These are phyloP conservation scores for Karstenula rhodostoma DNA, from an alignment of 2,329 filamentous ascomycete species.

Conservation along the genomic window DNA sequence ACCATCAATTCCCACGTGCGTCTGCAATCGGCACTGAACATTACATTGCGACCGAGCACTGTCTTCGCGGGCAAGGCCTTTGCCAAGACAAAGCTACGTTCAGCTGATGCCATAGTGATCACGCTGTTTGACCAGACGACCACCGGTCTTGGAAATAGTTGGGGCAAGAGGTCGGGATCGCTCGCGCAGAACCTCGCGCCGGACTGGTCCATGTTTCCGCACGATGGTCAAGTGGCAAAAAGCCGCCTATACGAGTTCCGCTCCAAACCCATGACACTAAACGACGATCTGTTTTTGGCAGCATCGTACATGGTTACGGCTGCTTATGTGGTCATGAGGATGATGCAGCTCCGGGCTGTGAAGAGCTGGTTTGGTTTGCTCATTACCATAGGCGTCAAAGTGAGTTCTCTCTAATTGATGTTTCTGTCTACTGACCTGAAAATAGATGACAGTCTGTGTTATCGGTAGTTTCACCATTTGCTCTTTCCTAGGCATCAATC, in stretches of 20 bases:
- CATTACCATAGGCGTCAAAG: conserved; percentile 72
- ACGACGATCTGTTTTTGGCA: conserved; percentile 70
- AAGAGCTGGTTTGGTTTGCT: conserved; percentile 79
- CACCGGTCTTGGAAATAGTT: conserved; percentile 69
- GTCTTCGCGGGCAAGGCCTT: conserved; percentile 85
- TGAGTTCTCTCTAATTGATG: conserved; percentile 30
- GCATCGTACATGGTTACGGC: conserved; percentile 71
- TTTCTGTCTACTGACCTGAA: conserved; percentile 19
- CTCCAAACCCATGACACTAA: conserved; percentile 74
- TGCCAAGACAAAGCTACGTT: conserved; percentile 70
- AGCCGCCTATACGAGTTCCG: conserved; percentile 80
- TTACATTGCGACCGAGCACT: conserved; percentile 78
- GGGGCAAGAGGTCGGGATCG: conserved; percentile 67
- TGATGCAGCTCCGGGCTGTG: conserved; percentile 75
- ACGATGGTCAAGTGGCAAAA: conserved; percentile 61
- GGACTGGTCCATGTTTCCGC: conserved; percentile 72
- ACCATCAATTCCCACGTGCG: conserved; percentile 74
- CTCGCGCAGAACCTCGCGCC: conserved; percentile 60
- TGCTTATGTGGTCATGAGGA: conserved; percentile 70
- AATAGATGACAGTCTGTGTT: conserved; percentile 70
- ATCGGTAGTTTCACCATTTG: conserved; percentile 83
- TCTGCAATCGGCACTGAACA: conserved; percentile 72
- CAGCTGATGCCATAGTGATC: conserved; percentile 80
- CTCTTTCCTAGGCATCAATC: conserved; percentile 75
- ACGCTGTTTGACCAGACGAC: conserved; percentile 75